Conservation (phyloP, 495 filamentous ascomycete species). For the Aspergillus incahuasiensis region DNA sequence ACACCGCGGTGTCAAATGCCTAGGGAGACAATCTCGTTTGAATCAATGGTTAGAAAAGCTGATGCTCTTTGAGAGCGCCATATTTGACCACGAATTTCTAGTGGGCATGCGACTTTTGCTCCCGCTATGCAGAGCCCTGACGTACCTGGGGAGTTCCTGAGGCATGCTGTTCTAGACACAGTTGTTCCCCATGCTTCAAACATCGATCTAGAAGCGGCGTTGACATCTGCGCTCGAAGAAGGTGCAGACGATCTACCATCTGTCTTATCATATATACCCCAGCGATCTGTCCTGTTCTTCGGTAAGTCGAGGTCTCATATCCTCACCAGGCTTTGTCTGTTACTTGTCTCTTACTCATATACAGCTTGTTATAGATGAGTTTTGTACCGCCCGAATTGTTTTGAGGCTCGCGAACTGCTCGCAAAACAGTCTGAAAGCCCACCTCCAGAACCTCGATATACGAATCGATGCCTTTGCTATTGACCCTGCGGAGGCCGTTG, state of each 20-base stretch:
- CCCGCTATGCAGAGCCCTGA: slow-evolving; percentile 40
- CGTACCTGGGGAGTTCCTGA: slow-evolving; percentile 55
- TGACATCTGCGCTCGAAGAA: slow-evolving; percentile 45
- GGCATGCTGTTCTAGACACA: slow-evolving; percentile 70
- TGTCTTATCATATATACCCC: slow-evolving; percentile 46
- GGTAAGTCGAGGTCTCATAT: slow-evolving; percentile 49
- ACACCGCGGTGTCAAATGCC: background rate
- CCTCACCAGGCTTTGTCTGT: slow-evolving; percentile 34
- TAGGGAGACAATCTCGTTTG: background rate
- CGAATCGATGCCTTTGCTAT: slow-evolving; percentile 68
- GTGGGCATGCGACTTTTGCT: slow-evolving; percentile 23
- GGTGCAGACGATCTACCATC: slow-evolving; percentile 43
- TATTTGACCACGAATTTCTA: background rate
- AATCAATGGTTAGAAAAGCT: background rate
- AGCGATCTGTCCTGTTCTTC: slow-evolving; percentile 58
- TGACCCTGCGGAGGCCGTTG: slow-evolving; percentile 48
- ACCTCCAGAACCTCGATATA: slow-evolving; percentile 60
- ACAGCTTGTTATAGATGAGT: slow-evolving; percentile 66
- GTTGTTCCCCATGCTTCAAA: slow-evolving; percentile 68
- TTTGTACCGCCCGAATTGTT: slow-evolving; percentile 65
- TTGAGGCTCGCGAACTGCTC: slow-evolving; percentile 63
- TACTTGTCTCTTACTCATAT: slow-evolving; percentile 62
- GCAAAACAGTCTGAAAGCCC: slow-evolving; percentile 52
- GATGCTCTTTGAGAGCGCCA: background rate
- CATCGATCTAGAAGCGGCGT: slow-evolving; percentile 58